phyloP scores from a whole-genome alignment of 2,329 filamentous ascomycete species.

The Colletotrichum sp. region DNA sequence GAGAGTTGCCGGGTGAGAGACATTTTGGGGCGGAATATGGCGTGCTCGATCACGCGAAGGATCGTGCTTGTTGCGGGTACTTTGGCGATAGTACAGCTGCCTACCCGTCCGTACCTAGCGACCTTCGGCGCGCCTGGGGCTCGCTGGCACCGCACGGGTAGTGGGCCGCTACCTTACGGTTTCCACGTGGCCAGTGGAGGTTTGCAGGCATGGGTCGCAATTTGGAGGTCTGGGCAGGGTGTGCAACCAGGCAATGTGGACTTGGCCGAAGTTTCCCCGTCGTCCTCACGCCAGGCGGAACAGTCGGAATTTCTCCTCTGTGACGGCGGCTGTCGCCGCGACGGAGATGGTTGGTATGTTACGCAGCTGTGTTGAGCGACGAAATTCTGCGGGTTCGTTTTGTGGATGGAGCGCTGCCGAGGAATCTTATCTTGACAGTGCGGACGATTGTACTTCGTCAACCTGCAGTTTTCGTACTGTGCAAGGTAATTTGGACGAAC shows the following conservation, averaged over 20 bases:
- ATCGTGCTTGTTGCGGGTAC: background rate
- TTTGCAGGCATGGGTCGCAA: background rate
- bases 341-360: no score
- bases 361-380: no score
- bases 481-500: background rate
- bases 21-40: background rate
- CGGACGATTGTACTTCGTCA: background rate
- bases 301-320: accelerated
- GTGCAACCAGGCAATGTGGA: accelerated
- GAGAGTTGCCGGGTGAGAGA: no score
- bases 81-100: background rate
- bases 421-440: background rate
- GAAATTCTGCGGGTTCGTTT: no score
- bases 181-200: background rate
- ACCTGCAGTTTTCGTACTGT: background rate
- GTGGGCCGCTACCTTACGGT: background rate
- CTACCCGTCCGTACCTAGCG: background rate
- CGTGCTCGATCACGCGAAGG: background rate
- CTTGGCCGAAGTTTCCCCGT: background rate
- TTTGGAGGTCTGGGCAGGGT: background rate
- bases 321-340: no score
- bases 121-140: background rate
- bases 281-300: background rate
- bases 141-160: background rate
- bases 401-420: background rate